These are phyloP conservation scores for Pseudoscleropodium purum DNA, from an alignment of 225 moss, liverwort and hornwort species.

Conservation along the genomic window DNA sequence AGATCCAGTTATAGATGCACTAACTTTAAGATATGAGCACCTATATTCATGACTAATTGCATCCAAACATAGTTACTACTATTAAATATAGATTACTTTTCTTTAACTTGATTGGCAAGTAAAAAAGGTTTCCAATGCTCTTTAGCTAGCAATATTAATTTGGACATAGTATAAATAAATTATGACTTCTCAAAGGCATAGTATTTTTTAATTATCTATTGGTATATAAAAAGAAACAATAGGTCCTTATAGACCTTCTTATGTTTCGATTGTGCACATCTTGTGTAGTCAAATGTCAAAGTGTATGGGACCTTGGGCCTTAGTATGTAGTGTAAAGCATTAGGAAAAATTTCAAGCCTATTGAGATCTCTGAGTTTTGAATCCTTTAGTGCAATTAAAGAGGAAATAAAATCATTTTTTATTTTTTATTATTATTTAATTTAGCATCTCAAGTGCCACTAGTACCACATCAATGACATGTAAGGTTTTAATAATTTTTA, in stretches of 20 bases:
- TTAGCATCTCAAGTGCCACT: too few species aligned
- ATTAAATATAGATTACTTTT: not conserved
- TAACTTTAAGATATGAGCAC: not conserved
- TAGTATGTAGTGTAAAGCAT: accelerated
- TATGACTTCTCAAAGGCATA: not conserved
- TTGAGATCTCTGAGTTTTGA: too few species aligned
- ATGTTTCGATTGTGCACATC: not conserved
- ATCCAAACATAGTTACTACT: not conserved
- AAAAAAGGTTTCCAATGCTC: not conserved
- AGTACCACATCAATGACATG: too few species aligned
- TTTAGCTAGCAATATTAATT: not conserved
- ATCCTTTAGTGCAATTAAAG: too few species aligned
- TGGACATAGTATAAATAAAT: not conserved
- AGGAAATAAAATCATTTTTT: too few species aligned
- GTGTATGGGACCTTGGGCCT: not conserved
- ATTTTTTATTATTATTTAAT: too few species aligned
- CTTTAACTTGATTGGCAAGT: not conserved
- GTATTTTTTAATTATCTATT: not conserved
- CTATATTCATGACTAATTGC: not conserved
- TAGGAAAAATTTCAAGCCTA: too few species aligned
- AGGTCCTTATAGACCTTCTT: not conserved
- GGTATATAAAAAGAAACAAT: not conserved
- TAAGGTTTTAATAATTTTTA: too few species aligned
- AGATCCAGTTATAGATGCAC: not conserved
- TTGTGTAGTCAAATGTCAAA: too few species aligned